Percentiles rank a stretch among this genome's conserved stretches.
These are phyloP conservation scores for Vitellaria paradoxa DNA, from an alignment of 179 eudicot genomes.

Conservation along the genomic window DNA sequence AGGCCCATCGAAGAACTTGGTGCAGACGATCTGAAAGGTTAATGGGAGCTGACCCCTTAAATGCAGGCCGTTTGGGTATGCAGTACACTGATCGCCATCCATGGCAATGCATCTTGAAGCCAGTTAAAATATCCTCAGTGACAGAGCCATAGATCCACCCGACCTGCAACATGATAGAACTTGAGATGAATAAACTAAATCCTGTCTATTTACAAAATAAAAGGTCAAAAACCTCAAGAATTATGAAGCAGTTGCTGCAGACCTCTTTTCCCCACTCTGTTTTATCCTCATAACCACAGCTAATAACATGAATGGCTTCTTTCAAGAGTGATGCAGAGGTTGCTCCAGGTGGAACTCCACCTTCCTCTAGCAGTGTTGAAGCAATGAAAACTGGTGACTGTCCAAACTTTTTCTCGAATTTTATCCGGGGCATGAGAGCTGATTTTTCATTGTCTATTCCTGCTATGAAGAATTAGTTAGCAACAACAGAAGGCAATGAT, in stretches of 20 bases:
- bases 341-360: slow-evolving; percentile 28
- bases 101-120: slow-evolving; percentile 96
- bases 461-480: slow-evolving; percentile 11
- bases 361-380: slow-evolving; percentile 41
- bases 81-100: slow-evolving; percentile 97
- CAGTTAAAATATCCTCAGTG: slow-evolving; percentile 90
- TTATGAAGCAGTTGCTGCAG: background rate
- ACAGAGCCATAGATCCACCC: slow-evolving; percentile 95
- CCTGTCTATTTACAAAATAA: background rate
- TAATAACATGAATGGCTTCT: slow-evolving; percentile 55
- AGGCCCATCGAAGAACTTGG: slow-evolving; percentile 93
- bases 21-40: slow-evolving; percentile 94
- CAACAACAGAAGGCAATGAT: background rate
- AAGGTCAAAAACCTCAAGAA: background rate
- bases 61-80: slow-evolving; percentile 76
- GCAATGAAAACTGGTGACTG: slow-evolving; percentile 46
- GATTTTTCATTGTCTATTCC: slow-evolving; percentile 24
- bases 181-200: background rate
- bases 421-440: slow-evolving; percentile 28
- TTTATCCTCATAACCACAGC: slow-evolving; percentile 54
- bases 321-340: slow-evolving; percentile 29
- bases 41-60: slow-evolving; percentile 91
- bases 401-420: slow-evolving; percentile 44
- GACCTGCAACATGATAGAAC: slow-evolving; percentile 40
- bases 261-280: slow-evolving; percentile 66